Base-by-base conservation (phyloP, 2,329 filamentous ascomycete genomes). In the Ceratocystis cacaofunesta region DNA sequence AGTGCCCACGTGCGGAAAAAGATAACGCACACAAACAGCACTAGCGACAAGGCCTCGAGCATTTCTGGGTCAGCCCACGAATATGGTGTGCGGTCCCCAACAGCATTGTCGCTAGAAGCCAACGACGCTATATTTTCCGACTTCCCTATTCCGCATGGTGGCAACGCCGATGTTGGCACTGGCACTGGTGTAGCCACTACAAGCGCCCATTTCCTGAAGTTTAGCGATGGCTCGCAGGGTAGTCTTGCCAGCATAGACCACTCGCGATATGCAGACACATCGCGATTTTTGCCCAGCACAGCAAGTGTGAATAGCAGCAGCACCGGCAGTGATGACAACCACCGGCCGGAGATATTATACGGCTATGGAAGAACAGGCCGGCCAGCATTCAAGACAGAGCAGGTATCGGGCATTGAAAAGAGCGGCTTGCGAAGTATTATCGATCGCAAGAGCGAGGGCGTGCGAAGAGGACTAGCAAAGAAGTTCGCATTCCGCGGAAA, bases 1-100 rank as follows among this genome's bases (percentile, higher is more conserved):
- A 83, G 81, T 72, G 82, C 81, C 41, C 77, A 81, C 69, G 81
- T 82, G 71, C 79, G 82, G 70, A 83, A 83, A 72, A 83, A 82
- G 74, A 82, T 80, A 69, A 80, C 78, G 0, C 78, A 83, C 66
- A 74, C 77, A 64, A 68, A 72, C 2, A 73, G 70, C 44, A 74
- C 77, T 64, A 68, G 72, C 2, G 73, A 70, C 44, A 75, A 75
- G 19, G 52, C 15, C 5, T 10, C 52, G 7, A 30, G 28, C 25
- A 17, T 36, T 36, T 36, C 32, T 36, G 32, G 10, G 72, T 72
- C 41, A 66, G 63, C 7, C 64, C 68, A 2, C 6, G 43, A 48
- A 66, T 68, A 17, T 71, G 73, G 62, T 4, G 70, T 70, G 43
- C 73, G 76, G 7, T 72, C 75, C 19, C 74, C 74, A 65, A 78